Evolutionary conservation across 257 asterid genomes (phyloP).

Genomic region (Nicotiana noctiflora): DNA sequence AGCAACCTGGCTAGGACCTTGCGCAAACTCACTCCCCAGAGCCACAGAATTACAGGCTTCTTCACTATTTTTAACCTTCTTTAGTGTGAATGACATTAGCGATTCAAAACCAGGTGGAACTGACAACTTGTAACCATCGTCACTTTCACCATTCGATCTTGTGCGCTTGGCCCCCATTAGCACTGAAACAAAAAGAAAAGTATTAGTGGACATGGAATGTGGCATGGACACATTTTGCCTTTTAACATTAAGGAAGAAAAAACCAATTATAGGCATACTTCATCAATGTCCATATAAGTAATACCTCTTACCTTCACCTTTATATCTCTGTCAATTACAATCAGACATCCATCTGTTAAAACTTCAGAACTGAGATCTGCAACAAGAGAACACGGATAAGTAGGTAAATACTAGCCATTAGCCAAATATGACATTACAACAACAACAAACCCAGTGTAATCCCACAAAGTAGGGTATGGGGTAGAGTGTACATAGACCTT

Average conservation of each 20-base stretch:
- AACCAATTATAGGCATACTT: not conserved
- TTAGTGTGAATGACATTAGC: conserved; percentile 46
- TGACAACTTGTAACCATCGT: conserved; percentile 16
- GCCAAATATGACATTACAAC: not conserved
- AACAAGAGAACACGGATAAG: not conserved
- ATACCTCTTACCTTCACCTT: conserved; percentile 3
- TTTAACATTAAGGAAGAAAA: not conserved
- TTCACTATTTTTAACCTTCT: conserved; percentile 20
- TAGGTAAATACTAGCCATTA: not conserved
- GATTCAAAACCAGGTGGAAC: conserved; percentile 88
- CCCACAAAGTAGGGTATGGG: no score
- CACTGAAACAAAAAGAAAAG: conserved; percentile 7
- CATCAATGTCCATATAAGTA: not conserved
- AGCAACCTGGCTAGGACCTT: conserved; percentile 11
- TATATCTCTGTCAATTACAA: not conserved
- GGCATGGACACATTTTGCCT: not conserved
- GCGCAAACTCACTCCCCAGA: conserved; percentile 15
- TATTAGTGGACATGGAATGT: not conserved
- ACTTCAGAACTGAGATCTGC: not conserved
- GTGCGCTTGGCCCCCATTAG: conserved; percentile 38
- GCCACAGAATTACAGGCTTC: conserved; percentile 16
- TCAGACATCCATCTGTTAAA: not conserved
- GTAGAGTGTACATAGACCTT: no score
- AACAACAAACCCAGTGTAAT: no score
- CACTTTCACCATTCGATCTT: conserved; percentile 7